A percentile compares a stretch with the other conserved stretches of the same genome.
Evolutionary conservation across 148 eudicot genomes (phyloP).

Genomic region (Polygonum aviculare): DNA sequence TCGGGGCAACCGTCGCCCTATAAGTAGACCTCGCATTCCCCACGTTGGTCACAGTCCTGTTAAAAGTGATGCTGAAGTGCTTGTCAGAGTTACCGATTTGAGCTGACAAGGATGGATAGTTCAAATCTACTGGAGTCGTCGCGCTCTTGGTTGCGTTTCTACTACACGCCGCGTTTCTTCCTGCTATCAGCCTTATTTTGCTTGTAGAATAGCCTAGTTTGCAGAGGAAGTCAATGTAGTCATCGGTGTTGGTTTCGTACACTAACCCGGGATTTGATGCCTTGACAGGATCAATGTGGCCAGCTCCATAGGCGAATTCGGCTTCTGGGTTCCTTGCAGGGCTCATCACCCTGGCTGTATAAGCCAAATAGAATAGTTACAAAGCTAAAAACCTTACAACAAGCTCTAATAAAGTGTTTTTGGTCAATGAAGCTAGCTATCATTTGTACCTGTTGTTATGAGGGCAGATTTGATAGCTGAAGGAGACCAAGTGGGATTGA

Average conservation of each 20-base stretch:
- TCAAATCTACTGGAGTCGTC: conserved; percentile 24
- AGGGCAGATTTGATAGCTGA: conserved; percentile 62
- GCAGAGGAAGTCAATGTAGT: conserved; percentile 39
- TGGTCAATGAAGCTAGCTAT: background rate
- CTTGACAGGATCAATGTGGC: conserved; percentile 36
- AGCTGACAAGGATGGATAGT: conserved; percentile 48
- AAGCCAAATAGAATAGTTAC: no score
- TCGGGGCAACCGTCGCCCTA: conserved; percentile 15
- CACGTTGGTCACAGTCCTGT: conserved; percentile 49
- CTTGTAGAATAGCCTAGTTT: conserved; percentile 11
- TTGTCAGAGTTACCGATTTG: background rate
- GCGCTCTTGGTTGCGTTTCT: background rate
- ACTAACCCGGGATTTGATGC: conserved; percentile 51
- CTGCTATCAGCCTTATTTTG: conserved; percentile 9
- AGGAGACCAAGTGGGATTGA: conserved; percentile 65
- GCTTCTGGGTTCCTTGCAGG: conserved; percentile 18
- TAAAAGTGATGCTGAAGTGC: conserved; percentile 20
- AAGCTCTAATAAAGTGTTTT: no score
- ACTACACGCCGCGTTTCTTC: conserved; percentile 15
- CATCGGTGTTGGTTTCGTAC: conserved; percentile 25
- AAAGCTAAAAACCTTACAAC: no score
- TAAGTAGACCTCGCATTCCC: conserved; percentile 15
- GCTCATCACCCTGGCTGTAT: conserved; percentile 28
- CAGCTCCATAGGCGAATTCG: conserved; percentile 64
- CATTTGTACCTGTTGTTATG: conserved; percentile 51